phyloP scores from a whole-genome alignment of 2,329 filamentous ascomycete species.

The Chaetomiaceae sp. region DNA sequence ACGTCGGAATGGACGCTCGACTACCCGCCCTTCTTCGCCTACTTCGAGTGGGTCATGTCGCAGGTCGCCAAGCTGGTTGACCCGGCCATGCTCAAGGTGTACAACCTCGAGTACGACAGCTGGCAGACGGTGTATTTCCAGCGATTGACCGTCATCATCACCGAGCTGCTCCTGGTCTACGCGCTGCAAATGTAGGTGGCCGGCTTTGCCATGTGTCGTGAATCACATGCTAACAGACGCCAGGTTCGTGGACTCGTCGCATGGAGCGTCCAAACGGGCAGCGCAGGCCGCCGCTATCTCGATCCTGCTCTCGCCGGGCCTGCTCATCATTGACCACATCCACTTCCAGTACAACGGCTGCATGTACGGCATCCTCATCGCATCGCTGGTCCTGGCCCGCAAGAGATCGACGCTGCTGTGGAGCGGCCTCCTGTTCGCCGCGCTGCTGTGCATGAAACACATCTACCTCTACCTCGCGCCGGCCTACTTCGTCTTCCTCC shows the following conservation, averaged over 20 bases:
- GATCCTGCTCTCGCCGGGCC: constrained; percentile 82
- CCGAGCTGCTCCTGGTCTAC: constrained; percentile 78
- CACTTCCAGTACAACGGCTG: constrained; percentile 99
- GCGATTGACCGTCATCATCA: constrained; percentile 77
- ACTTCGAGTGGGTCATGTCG: constrained; percentile 90
- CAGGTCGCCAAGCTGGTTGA: constrained; percentile 74
- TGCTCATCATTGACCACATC: constrained; percentile 96
- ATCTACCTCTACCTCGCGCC: constrained; percentile 96
- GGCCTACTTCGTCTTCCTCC: constrained; percentile 89
- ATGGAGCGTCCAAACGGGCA: constrained; percentile 61
- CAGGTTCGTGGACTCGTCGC: constrained; percentile 72
- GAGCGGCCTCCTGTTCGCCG: constrained; percentile 80
- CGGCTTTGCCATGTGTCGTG: neutral
- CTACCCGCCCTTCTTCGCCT: constrained; percentile 97
- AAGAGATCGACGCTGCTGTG: constrained; percentile 68
- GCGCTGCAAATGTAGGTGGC: constrained; percentile 66
- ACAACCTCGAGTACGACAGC: constrained; percentile 79
- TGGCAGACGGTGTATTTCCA: constrained; percentile 96
- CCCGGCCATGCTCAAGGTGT: constrained; percentile 73
- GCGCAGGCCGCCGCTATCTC: constrained; percentile 86
- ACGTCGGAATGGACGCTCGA: constrained; percentile 99
- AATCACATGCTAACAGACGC: neutral
- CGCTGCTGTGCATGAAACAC: constrained; percentile 89
- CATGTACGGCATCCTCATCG: constrained; percentile 84
- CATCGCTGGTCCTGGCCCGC: constrained; percentile 80